These are phyloP conservation scores for Friedmanniomyces simplex DNA, from an alignment of 495 filamentous ascomycete genomes.

Conservation along the genomic window DNA sequence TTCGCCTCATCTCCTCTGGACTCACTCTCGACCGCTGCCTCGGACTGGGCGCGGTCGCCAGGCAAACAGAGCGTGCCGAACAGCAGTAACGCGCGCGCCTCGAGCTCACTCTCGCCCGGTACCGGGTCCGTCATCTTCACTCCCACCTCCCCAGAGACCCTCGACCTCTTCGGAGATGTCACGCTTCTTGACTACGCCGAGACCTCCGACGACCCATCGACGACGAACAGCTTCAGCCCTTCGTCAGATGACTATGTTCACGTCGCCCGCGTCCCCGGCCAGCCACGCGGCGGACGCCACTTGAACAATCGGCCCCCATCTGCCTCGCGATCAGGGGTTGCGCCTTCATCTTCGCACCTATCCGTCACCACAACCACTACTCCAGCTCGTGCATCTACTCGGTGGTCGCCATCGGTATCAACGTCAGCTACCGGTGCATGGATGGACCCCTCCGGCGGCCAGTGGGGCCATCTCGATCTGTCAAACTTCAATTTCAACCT, in stretches of 20 bases:
- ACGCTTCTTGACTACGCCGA: neutral
- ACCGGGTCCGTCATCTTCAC: slow-evolving; percentile 3
- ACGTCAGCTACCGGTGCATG: slow-evolving; percentile 1
- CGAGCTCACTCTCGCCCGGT: slow-evolving; percentile 9
- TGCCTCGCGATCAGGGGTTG: neutral
- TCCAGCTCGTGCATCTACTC: neutral
- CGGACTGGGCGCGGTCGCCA: slow-evolving; percentile 3
- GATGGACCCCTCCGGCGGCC: neutral
- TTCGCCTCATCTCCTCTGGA: neutral
- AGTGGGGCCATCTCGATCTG: neutral
- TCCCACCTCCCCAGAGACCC: slow-evolving; percentile 1
- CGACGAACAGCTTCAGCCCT: neutral
- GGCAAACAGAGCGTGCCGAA: neutral
- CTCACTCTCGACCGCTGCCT: neutral
- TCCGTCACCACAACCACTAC: neutral
- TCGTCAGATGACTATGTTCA: slow-evolving; percentile 2
- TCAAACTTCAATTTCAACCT: neutral
- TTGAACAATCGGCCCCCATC: slow-evolving; percentile 8
- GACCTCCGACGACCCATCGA: neutral
- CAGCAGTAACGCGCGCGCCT: neutral
- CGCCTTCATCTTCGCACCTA: neutral
- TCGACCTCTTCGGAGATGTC: neutral
- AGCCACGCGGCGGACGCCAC: neutral
- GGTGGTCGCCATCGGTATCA: neutral
- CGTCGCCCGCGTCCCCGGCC: neutral